Evolutionary conservation across 2,329 filamentous ascomycete genomes (phyloP).

Genomic region (Sclerotinia sclerotiorum): DNA sequence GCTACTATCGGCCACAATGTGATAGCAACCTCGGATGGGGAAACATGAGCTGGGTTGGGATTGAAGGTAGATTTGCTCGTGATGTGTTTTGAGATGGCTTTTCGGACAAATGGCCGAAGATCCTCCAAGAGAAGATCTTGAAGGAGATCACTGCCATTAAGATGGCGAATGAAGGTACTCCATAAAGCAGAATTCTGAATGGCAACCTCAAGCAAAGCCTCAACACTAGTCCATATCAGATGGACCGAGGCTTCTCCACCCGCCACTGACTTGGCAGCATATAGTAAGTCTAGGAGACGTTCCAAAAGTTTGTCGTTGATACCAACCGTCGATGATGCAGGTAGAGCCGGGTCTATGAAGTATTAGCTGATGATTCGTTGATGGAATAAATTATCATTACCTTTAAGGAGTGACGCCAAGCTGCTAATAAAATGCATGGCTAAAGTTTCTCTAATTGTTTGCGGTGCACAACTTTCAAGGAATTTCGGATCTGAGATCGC

Average conservation of each 20-base stretch:
- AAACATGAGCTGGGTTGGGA: constrained; percentile 37
- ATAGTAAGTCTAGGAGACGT: constrained; percentile 39
- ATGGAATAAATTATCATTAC: constrained; percentile 40
- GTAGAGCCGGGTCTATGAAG: constrained; percentile 41
- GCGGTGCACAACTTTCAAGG: constrained; percentile 47
- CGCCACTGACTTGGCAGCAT: constrained; percentile 30
- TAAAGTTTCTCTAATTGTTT: constrained; percentile 50
- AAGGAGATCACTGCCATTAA: constrained; percentile 43
- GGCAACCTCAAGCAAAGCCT: constrained; percentile 50
- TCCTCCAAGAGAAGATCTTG: constrained; percentile 47
- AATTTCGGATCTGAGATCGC: constrained; percentile 61
- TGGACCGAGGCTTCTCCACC: constrained; percentile 36
- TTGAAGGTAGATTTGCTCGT: constrained; percentile 38
- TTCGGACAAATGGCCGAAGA: constrained; percentile 39
- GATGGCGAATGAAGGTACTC: constrained; percentile 44
- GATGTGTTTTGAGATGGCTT: constrained; percentile 38
- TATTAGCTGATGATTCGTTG: constrained; percentile 32
- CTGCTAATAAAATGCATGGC: constrained; percentile 56
- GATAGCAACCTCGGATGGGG: constrained; percentile 44
- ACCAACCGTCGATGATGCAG: constrained; percentile 41
- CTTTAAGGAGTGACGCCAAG: constrained; percentile 55
- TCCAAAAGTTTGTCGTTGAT: constrained; percentile 41
- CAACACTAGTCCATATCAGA: constrained; percentile 47
- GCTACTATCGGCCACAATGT: constrained; percentile 49
- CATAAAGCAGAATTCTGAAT: constrained; percentile 49